Evolutionary conservation across 23 red algal species (phyloP).

Genomic region (Gracilaria domingensis): DNA sequence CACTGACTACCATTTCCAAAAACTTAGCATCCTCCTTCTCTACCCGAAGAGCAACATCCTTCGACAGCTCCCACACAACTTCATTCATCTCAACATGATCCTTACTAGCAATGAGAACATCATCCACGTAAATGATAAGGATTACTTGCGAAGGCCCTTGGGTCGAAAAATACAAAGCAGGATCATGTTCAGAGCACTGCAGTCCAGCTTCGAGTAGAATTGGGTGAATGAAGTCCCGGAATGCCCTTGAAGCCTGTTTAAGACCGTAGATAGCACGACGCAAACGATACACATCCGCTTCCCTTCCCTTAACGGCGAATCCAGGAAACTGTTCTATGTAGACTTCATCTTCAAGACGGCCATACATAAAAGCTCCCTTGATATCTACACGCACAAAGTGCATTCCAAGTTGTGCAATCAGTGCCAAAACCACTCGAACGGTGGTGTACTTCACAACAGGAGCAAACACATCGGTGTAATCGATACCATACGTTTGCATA

Average conservation of each 20-base stretch:
- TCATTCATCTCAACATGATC: background rate
- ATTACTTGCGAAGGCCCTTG: background rate
- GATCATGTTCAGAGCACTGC: slow-evolving; percentile 5
- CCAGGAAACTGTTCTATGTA: slow-evolving; percentile 33
- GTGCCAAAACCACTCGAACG: background rate
- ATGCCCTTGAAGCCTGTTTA: slow-evolving; percentile 44
- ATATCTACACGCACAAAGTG: slow-evolving; percentile 32
- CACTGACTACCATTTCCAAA: slow-evolving; percentile 17
- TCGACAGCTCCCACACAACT: background rate
- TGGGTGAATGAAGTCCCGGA: background rate
- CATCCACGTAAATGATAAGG: slow-evolving; percentile 39
- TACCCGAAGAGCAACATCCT: slow-evolving; percentile 4
- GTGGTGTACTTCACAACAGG: slow-evolving; percentile 45
- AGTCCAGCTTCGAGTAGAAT: slow-evolving; percentile 8
- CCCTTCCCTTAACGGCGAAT: background rate
- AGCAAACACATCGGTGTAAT: slow-evolving; percentile 46
- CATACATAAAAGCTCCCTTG: slow-evolving; percentile 43
- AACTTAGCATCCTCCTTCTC: slow-evolving; percentile 41
- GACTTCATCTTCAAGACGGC: slow-evolving; percentile 4
- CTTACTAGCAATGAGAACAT: slow-evolving; percentile 14
- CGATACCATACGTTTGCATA: slow-evolving; percentile 35
- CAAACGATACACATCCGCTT: background rate
- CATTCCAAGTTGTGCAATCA: background rate
- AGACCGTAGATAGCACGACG: slow-evolving; percentile 38
- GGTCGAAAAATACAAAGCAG: slow-evolving; percentile 5